Conservation (phyloP, 2,329 filamentous ascomycete genomes). For the Proliferodiscus dingleyae region DNA sequence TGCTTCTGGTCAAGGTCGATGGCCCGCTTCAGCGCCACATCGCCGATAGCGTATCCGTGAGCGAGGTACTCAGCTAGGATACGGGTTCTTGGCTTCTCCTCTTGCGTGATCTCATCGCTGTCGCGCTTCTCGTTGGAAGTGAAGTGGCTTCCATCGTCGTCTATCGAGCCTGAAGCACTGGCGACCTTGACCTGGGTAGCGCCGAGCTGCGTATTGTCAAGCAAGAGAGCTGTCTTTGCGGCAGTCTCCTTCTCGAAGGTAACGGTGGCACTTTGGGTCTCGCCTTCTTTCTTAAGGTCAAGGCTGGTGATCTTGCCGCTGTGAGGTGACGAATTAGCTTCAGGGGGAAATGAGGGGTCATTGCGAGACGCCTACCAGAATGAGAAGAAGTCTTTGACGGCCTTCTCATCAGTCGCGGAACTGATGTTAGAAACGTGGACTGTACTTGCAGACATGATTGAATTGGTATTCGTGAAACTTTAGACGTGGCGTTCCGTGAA, state of each 20-base stretch:
- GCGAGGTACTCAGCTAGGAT: constrained; percentile 96
- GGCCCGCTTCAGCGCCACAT: constrained; percentile 70
- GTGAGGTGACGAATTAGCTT: constrained; percentile 22
- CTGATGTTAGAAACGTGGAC: constrained; percentile 91
- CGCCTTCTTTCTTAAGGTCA: constrained; percentile 63
- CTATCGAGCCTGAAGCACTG: constrained; percentile 57
- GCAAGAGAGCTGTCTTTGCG: constrained; percentile 91
- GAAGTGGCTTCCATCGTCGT: constrained; percentile 53
- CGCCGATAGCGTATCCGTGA: constrained; percentile 76
- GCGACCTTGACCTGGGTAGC: constrained; percentile 75
- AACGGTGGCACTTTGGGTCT: constrained; percentile 80
- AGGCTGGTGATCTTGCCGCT: constrained; percentile 89
- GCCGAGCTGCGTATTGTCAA: constrained; percentile 95
- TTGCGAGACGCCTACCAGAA: constrained; percentile 63
- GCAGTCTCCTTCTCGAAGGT: constrained; percentile 96
- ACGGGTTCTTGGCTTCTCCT: constrained; percentile 92
- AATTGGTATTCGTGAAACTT: constrained; percentile 1
- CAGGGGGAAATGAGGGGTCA: not conserved
- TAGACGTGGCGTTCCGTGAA: no score
- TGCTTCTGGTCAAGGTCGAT: constrained; percentile 88
- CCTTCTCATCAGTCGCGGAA: constrained; percentile 74
- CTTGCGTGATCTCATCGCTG: constrained; percentile 74
- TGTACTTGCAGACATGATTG: constrained; percentile 41
- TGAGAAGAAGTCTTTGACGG: constrained; percentile 95
- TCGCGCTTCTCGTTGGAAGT: constrained; percentile 52